phyloP scores from a whole-genome alignment of 768 basidiomycete species.

The Amanita molliuscula region DNA sequence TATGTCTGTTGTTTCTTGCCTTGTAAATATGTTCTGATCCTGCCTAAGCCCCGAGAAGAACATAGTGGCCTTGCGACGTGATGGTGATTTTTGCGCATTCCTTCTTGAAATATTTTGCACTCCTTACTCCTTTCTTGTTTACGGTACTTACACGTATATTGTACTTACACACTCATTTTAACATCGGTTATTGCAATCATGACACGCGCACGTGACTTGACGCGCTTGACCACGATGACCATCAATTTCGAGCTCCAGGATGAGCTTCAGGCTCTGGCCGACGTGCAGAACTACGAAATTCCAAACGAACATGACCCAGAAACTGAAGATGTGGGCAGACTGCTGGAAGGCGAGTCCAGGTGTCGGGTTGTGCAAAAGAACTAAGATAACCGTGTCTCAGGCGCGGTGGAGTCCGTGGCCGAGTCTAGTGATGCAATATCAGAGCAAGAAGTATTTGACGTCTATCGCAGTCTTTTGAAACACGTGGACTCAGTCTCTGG shows the following conservation, averaged over 20 bases:
- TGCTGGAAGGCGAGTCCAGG: conserved; percentile 46
- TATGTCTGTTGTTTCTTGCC: not conserved
- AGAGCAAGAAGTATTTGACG: conserved; percentile 65
- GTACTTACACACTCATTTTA: conserved; percentile 3
- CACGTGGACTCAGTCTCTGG: conserved; percentile 52
- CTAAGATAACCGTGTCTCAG: conserved; percentile 22
- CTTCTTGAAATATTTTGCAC: not conserved
- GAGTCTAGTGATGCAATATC: conserved; percentile 64
- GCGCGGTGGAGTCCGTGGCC: conserved; percentile 74
- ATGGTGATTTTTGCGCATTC: not conserved
- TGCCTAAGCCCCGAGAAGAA: conserved; percentile 2
- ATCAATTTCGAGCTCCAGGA: conserved; percentile 67
- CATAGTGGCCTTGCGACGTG: not conserved
- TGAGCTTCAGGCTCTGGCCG: conserved; percentile 56
- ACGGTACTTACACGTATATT: conserved; percentile 1
- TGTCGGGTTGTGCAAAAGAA: not conserved
- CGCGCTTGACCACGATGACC: conserved; percentile 20
- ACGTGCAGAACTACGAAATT: conserved; percentile 54
- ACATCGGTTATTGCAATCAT: not conserved
- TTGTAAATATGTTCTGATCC: not conserved
- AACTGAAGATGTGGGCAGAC: conserved; percentile 38
- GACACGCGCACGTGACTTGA: conserved; percentile 10
- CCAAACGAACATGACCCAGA: conserved; percentile 56
- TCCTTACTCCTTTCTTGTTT: not conserved
- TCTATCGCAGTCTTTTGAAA: conserved; percentile 77